phyloP scores from a whole-genome alignment of 106 monocot genomes.

The Dendrobium officinale region DNA sequence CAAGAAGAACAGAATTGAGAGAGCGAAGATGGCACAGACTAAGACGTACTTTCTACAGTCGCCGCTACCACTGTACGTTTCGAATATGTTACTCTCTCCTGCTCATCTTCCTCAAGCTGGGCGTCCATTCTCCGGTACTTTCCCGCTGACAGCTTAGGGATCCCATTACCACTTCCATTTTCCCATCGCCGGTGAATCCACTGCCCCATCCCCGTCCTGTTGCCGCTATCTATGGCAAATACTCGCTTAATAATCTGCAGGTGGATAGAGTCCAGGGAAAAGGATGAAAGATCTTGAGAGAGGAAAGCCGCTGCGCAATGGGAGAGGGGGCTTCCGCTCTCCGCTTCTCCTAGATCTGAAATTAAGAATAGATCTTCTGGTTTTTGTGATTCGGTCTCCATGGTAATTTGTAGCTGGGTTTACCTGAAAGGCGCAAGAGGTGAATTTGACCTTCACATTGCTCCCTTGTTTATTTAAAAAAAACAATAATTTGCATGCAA shows the following conservation, averaged over 20 bases:
- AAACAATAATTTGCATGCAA: no score
- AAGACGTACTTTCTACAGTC: slow-evolving; percentile 60
- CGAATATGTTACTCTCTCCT: background rate
- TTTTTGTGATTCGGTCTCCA: background rate
- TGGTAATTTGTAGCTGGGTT: background rate
- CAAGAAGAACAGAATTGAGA: slow-evolving; percentile 92
- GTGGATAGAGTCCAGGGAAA: background rate
- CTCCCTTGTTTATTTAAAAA: no score
- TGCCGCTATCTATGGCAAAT: background rate
- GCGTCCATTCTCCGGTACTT: slow-evolving; percentile 70
- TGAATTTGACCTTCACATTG: background rate
- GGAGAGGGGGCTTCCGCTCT: background rate
- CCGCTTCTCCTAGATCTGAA: background rate
- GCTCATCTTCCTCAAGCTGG: slow-evolving; percentile 8
- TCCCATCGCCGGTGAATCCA: slow-evolving; percentile 7
- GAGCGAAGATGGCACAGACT: slow-evolving; percentile 94
- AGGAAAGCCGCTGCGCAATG: no score
- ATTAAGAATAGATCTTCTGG: background rate
- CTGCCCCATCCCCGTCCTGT: background rate
- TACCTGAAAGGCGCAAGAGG: background rate
- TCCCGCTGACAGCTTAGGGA: slow-evolving; percentile 18
- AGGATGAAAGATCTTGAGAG: background rate
- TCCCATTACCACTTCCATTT: slow-evolving; percentile 22
- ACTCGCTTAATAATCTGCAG: background rate
- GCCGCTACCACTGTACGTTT: slow-evolving; percentile 5